Conservation (phyloP, 2,329 filamentous ascomycete species). For the Rhynchosporium secalis region DNA sequence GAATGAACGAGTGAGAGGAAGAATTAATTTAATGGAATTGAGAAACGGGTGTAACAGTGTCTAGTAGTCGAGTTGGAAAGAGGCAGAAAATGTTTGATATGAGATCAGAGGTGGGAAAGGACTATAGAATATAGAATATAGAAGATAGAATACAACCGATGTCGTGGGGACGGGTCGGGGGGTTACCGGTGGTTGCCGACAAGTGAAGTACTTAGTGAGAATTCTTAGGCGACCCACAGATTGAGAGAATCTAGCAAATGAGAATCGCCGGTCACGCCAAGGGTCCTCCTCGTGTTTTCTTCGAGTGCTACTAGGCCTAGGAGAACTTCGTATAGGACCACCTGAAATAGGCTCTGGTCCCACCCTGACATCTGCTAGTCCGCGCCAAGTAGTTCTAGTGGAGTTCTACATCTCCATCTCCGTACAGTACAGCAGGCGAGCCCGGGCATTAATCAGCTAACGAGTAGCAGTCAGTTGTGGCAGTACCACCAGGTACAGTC, state of each 20-base stretch:
- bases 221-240: not conserved
- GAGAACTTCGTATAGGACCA: not conserved
- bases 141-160: conserved; percentile 1
- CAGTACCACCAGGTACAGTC: too few relatives aligned
- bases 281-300: not conserved
- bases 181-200: not conserved
- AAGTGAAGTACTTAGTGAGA: not conserved
- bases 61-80: not conserved
- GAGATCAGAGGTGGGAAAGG: not conserved
- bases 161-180: not conserved
- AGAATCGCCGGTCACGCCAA: not conserved
- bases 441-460: too few relatives aligned
- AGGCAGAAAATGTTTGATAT: not conserved
- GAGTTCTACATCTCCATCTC: too few relatives aligned
- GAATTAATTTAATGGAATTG: too few relatives aligned
- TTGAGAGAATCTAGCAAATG: not conserved
- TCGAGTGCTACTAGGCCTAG: not conserved
- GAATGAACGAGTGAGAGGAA: too few relatives aligned
- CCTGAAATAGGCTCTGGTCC: not conserved
- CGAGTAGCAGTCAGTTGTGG: too few relatives aligned
- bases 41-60: too few relatives aligned
- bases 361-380: not conserved
- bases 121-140: not conserved
- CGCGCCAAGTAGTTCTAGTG: not conserved
- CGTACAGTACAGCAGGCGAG: too few relatives aligned